Evolutionary conservation across 768 basidiomycete genomes (phyloP), one percentile per base, ranked within the genome.

Genomic region (Trametopsis cervina): DNA sequence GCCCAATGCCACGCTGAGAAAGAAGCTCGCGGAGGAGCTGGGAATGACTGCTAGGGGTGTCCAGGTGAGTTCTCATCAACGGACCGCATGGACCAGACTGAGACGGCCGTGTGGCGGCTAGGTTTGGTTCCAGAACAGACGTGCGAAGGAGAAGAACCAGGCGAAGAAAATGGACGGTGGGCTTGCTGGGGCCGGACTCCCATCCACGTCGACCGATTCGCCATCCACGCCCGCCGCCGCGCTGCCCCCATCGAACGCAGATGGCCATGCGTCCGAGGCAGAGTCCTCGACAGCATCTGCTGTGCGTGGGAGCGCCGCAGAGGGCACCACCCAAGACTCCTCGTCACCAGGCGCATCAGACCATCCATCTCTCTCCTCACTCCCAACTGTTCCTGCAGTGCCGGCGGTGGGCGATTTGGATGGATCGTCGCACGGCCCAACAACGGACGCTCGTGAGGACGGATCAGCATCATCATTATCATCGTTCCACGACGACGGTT

Each of bases 1-100:
- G 65, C 94, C 95, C 13, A 93, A 92, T 64, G 84, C 82, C 33
- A 68, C 76, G 5, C 69, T 86, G 29, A 77, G 95, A 57, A 89
- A 88, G 64, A 74, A 79, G 54, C 79, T 98, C 45, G 86, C 92
- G 0, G 68, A 74, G 9, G 76, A 91, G 68, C 79, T 97, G 49
- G 83, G 82, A 53, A 98, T 98, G 94, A 87, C 89, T 9, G 81
- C 91, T 18, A 73, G 94, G 51, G 91, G 90, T n/a, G 89, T 98
- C 2, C 94, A 98, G 77, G 94, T 95, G 49, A 73, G 78, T 36
- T 42, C 51, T 25, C 13, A 18, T 26, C 25, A 17, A 29, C 36
- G 22, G 42, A 17, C 45, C 24, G 17, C 18, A 4, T 9, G 45
- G 11, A 20, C 40, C 39, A 9, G 17, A 40, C 39, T 40, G 11